phyloP scores from a whole-genome alignment of 306 rosid species.

The Gillenia trifoliata region DNA sequence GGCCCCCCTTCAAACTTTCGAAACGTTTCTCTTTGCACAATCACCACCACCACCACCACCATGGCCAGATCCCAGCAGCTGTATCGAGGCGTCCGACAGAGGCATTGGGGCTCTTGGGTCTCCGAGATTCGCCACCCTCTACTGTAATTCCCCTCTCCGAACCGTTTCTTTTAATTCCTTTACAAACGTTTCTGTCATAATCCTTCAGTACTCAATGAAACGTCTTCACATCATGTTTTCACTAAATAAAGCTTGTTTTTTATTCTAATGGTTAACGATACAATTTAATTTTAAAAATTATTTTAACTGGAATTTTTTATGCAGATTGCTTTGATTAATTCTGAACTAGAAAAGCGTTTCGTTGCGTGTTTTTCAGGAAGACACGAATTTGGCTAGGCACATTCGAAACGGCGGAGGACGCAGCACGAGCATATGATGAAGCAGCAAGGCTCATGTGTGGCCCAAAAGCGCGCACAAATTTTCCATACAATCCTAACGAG shows the following conservation, averaged over 20 bases:
- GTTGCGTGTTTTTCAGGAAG: slow-evolving; percentile 31
- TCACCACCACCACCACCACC: neutral
- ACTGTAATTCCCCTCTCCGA: slow-evolving; percentile 14
- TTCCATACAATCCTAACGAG: slow-evolving; percentile 49
- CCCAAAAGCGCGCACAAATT: slow-evolving; percentile 66
- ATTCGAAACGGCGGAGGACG: slow-evolving; percentile 77
- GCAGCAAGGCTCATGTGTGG: slow-evolving; percentile 83
- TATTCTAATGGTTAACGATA: neutral
- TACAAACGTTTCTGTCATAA: too few species aligned
- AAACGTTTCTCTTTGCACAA: neutral
- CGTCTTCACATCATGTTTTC: neutral
- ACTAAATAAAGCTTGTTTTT: neutral
- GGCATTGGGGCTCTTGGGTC: slow-evolving; percentile 94
- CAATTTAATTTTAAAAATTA: too few species aligned
- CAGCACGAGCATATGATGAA: slow-evolving; percentile 82
- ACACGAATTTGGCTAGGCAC: slow-evolving; percentile 86
- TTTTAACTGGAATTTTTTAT: neutral
- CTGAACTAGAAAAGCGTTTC: neutral
- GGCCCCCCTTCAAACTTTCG: neutral
- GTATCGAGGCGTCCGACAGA: slow-evolving; percentile 69
- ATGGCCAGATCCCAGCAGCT: slow-evolving; percentile 76
- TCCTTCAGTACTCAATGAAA: neutral
- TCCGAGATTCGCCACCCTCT: slow-evolving; percentile 64
- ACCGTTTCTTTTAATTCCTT: neutral
- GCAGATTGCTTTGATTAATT: neutral